Evolutionary conservation across 805 yeast genomes (phyloP).

Genomic region (Barnettozyma siamensis): DNA sequence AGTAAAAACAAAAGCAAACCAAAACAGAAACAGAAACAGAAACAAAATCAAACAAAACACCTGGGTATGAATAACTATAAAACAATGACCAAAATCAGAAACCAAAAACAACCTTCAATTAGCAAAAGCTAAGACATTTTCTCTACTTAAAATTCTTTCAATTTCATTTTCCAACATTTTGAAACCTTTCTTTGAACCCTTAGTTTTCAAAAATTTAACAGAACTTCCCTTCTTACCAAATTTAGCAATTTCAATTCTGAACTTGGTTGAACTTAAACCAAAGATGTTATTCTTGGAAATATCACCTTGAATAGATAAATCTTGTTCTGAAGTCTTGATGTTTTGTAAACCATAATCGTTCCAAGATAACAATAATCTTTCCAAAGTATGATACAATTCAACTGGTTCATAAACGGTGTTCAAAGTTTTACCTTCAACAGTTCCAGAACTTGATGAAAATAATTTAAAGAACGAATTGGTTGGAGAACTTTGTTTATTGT

Average conservation of each 20-base stretch:
- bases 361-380: slow-evolving; percentile 62
- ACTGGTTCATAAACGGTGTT: slow-evolving; percentile 31
- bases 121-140: slow-evolving; percentile 44
- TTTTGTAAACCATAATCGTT: slow-evolving; percentile 61
- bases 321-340: slow-evolving; percentile 39
- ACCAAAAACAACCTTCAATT: background rate
- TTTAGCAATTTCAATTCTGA: slow-evolving; percentile 45
- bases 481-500: slow-evolving; percentile 17
- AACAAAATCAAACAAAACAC: background rate
- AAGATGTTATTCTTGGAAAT: slow-evolving; percentile 57
- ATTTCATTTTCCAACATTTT: slow-evolving; percentile 55
- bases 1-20: background rate
- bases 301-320: slow-evolving; percentile 49
- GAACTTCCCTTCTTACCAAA: slow-evolving; percentile 45
- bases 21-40: background rate
- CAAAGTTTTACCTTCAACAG: slow-evolving; percentile 19
- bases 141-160: slow-evolving; percentile 58
- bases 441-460: slow-evolving; percentile 19
- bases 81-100: background rate
- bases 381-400: slow-evolving; percentile 61
- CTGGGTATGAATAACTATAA: too few relatives aligned
- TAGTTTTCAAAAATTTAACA: slow-evolving; percentile 53
- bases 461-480: slow-evolving; percentile 28
- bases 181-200: slow-evolving; percentile 61
- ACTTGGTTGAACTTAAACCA: slow-evolving; percentile 57